Evolutionary conservation across 1,284 basidiomycete species (phyloP), one percentile per base, ranked within the genome.

Genomic region (Malassezia vespertilionis): DNA sequence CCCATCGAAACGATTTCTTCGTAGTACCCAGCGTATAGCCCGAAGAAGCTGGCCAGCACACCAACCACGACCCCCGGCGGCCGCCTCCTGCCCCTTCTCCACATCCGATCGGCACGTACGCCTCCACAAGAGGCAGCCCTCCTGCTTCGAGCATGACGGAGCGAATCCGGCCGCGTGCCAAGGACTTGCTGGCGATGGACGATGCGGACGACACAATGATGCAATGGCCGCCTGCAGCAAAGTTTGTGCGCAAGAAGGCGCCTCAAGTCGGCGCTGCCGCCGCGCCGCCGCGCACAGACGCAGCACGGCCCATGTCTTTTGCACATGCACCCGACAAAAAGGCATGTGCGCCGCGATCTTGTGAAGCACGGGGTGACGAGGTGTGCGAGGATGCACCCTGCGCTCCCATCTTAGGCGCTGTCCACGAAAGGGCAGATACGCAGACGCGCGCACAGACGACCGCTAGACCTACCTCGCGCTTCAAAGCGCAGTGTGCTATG

Each of bases 161-260:
- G n/a, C n/a, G n/a, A n/a, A n/a, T n/a, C n/a, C n/a, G n/a, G n/a
- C n/a, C n/a, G n/a, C n/a, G n/a, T n/a, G n/a, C n/a, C n/a, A n/a
- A n/a, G n/a, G n/a, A n/a, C n/a, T n/a, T n/a, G n/a, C n/a, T n/a
- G n/a, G n/a, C n/a, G n/a, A n/a, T n/a, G 28, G 53, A 60, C 26
- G 28, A 42, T n/a, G 23, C 9, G 23, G 14, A 32, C 4, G 54
- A 56, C 26, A 51, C 52, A 5, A 50, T 59, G 46, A 40, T 46
- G 14, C 21, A 58, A 15, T 65, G 63, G 63, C 63, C 63, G 1
- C 50, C 63, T 32, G 63, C 63, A 11, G 63, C 63, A 0, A 49
- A 37, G 1, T 60, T 60, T 4, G 46, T 60, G 12, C 49, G 58
- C 10, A 54, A 50, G 26, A 34, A 44, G 15, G 31, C 48, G 18